phyloP scores from a whole-genome alignment of 1,139 yeast genomes.

The Saccharomyces uvarum region DNA sequence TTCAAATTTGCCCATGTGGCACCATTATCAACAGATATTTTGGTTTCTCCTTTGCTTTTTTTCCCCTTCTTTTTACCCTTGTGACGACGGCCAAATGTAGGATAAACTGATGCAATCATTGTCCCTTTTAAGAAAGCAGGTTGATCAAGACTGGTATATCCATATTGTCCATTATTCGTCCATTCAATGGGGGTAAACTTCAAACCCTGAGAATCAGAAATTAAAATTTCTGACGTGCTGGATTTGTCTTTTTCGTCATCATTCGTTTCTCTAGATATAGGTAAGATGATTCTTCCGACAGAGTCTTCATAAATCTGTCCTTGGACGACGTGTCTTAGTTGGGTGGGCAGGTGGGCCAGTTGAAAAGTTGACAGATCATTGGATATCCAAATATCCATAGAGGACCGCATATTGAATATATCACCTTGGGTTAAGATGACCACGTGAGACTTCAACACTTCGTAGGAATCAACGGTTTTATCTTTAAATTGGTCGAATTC shows the following conservation, averaged over 20 bases:
- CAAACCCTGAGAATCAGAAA: slow-evolving; percentile 28
- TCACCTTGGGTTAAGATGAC: slow-evolving; percentile 24
- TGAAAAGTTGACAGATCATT: slow-evolving; percentile 19
- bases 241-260: slow-evolving; percentile 1
- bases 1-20: slow-evolving; percentile 47
- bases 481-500: slow-evolving; percentile 17
- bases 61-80: not conserved
- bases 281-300: slow-evolving; percentile 20
- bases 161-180: slow-evolving; percentile 6
- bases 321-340: slow-evolving; percentile 10
- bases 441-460: slow-evolving; percentile 16
- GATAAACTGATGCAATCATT: slow-evolving; percentile 7
- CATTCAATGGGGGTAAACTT: slow-evolving; percentile 18
- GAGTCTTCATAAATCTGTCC: slow-evolving; percentile 10
- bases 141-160: slow-evolving; percentile 4
- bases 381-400: slow-evolving; percentile 24
- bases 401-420: slow-evolving; percentile 18
- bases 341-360: slow-evolving; percentile 25
- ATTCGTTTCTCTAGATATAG: slow-evolving; percentile 8
- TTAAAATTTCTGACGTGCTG: slow-evolving; percentile 12
- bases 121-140: slow-evolving; percentile 18
- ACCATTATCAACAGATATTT: slow-evolving; percentile 57
- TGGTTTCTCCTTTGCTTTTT: slow-evolving; percentile 20
- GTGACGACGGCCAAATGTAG: not conserved
- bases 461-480: slow-evolving; percentile 9